Evolutionary conservation across 352 stramenopile genomes (phyloP), one percentile per base, ranked within the genome.

Genomic region (Phytophthora pini): DNA sequence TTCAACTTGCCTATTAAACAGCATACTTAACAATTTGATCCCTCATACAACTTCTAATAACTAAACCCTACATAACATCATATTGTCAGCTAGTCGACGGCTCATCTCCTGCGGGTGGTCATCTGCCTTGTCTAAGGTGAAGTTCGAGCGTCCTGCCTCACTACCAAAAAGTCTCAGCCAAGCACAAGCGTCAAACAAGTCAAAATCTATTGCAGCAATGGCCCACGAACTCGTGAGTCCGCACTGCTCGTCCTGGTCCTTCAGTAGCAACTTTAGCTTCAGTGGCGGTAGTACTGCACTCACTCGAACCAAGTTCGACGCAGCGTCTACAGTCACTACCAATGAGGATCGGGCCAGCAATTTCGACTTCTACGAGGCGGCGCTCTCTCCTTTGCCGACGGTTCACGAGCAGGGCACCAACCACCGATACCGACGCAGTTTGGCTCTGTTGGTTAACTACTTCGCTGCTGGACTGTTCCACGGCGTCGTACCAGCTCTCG

Each of bases 391-490:
- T 45, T 22, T 63, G 17, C 34, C 52, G 29, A 53, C 39, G 1
- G 59, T 58, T 11, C 26, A 36, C 13, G 62, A 61, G 15, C 51
- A 56, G n/a, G 50, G 51, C 8, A 24, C 41, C 11, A n/a, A 57
- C 24, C 49, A 57, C 26, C 55, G 41, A 29, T 55, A 40, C 11
- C 46, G 54, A 32, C 62, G 43, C 6, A 83, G 75, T 22, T 47
- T 76, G 13, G 82, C 77, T 0, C 56, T 94, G 7, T 65, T 93
- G 32, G 52, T 88, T 54, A 88, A 92, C 43, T 92, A 92, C 54
- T 86, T 86, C 26, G 74, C 79, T 7, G 84, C 88, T 27, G 86
- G 84, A 7, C 68, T 91, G 26, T 82, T 93, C 65, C 87, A 92
- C 53, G 80, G 84, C 27, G 70, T 82, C 13, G 74, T 90, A 27